Percentiles rank a stretch among this genome's conserved stretches.
These are phyloP conservation scores for Triticum dicoccoides DNA, from an alignment of 176 grass and related monocot species.

Conservation along the genomic window DNA sequence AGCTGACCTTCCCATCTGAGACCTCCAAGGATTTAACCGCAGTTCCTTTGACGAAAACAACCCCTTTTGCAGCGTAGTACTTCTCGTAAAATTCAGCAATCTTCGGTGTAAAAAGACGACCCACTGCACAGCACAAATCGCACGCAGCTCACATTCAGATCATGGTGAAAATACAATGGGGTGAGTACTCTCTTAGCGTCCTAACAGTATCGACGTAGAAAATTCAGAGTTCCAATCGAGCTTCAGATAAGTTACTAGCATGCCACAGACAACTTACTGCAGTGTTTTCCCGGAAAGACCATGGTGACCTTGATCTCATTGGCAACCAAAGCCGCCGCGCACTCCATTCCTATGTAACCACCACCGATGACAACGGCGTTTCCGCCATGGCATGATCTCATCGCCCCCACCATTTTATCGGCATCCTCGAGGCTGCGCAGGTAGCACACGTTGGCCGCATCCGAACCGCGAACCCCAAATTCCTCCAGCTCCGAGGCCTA, in stretches of 20 bases:
- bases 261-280: conserved; percentile 55
- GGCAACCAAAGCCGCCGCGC: conserved; percentile 66
- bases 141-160: not conserved
- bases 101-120: conserved; percentile 64
- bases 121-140: conserved; percentile 45
- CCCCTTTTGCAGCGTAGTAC: conserved; percentile 68
- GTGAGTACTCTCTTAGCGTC: no score
- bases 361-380: conserved; percentile 74
- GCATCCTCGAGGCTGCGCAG: conserved; percentile 37
- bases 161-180: not conserved
- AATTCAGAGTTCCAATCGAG: not conserved
- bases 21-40: conserved; percentile 60
- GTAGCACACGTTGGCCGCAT: conserved; percentile 70
- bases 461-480: conserved; percentile 46
- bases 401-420: conserved; percentile 51
- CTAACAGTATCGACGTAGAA: not conserved
- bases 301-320: conserved; percentile 80
- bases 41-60: conserved; percentile 67
- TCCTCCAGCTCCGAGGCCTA: conserved; percentile 82
- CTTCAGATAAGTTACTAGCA: not conserved
- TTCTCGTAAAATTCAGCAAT: conserved; percentile 80
- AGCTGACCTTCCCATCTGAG: conserved; percentile 50
- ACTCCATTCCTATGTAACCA: conserved; percentile 96
- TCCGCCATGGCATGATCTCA: conserved; percentile 54
- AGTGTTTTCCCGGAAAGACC: conserved; percentile 79